Base-by-base conservation (phyloP, 169 alveolate genomes). In the Plasmodium berghei region DNA sequence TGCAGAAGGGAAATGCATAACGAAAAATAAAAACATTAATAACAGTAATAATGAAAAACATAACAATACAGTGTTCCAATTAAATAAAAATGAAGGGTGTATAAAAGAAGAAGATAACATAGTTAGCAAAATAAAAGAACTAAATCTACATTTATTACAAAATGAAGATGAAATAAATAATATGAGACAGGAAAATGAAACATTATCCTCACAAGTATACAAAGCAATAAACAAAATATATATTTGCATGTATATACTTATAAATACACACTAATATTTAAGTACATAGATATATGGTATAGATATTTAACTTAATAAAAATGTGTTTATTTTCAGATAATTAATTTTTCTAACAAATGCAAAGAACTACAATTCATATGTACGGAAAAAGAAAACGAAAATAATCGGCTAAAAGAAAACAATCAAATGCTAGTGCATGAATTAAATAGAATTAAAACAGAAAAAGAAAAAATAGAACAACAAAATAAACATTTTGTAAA, bases 111-210 rank as follows among this genome's bases (percentile, higher is more conserved):
- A 62, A 40, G 89, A 75, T 67, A 75, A 63, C 42, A 63, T 75
- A 75, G 66, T 75, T 64, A 64, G 63, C 71, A 62, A 75, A 75
- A 62, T 75, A 64, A 75, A 62, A 42, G 89, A 75, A 16, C 67
- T 75, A 54, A 75, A 75, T 75, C 52, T 64, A 75, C 34, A 63
- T 6, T 18, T 75, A 28, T 40, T 63, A 28, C 49, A 75, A 63
- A 75, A 75, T 64, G 66, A 75, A 46, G 89, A 75, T 52, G 74
- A 62, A 64, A 75, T 75, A 75, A 58, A 64, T 14, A 62, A 28
- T 58, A 74, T 75, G 8, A 55, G 28, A 9, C 89, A 75, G 28
- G 89, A 75, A 58, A 75, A 75, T 55, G 89, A 75, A 46, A 5
- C 89, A 34, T 63, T 63, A 18, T 63, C 75, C 12, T 63, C 89